Evolutionary conservation across 2,329 filamentous ascomycete genomes (phyloP).

Genomic region (Diplocarpon rosae): DNA sequence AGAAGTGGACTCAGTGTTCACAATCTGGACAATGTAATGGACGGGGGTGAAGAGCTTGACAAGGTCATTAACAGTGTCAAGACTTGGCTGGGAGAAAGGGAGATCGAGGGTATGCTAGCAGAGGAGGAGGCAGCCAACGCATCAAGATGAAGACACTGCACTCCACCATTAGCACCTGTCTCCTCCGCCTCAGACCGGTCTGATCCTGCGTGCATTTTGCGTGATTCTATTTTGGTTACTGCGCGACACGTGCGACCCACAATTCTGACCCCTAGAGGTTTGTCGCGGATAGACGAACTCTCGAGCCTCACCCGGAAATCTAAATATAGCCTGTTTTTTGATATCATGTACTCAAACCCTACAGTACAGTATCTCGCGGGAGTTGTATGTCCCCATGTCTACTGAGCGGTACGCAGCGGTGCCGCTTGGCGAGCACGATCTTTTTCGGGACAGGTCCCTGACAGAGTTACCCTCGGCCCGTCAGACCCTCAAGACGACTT

Average conservation of each 20-base stretch:
- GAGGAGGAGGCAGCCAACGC: constrained; percentile 32
- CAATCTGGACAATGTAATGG: constrained; percentile 54
- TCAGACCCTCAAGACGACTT: not conserved
- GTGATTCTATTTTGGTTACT: not conserved
- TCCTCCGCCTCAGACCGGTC: too few species aligned
- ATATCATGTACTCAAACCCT: too few species aligned
- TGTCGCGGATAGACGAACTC: constrained; percentile 11
- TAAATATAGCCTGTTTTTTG: too few species aligned
- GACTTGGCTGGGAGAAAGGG: constrained; percentile 53
- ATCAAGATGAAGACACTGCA: constrained; percentile 10
- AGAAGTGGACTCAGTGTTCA: constrained; percentile 55
- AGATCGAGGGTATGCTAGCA: constrained; percentile 48
- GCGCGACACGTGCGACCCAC: not conserved
- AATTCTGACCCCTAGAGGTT: not conserved
- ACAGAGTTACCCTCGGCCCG: too few species aligned
- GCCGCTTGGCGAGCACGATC: too few species aligned
- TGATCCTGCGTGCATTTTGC: not conserved
- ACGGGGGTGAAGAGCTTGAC: constrained; percentile 51
- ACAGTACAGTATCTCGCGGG: too few species aligned
- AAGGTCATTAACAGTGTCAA: constrained; percentile 58
- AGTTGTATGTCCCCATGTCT: too few species aligned
- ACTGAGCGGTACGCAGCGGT: too few species aligned
- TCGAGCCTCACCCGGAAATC: not conserved
- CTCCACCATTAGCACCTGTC: not conserved
- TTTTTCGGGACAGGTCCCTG: too few species aligned